Evolutionary conservation across 352 stramenopile species (phyloP), one percentile per base, ranked within the genome.

Genomic region (Lagenidium giganteum): DNA sequence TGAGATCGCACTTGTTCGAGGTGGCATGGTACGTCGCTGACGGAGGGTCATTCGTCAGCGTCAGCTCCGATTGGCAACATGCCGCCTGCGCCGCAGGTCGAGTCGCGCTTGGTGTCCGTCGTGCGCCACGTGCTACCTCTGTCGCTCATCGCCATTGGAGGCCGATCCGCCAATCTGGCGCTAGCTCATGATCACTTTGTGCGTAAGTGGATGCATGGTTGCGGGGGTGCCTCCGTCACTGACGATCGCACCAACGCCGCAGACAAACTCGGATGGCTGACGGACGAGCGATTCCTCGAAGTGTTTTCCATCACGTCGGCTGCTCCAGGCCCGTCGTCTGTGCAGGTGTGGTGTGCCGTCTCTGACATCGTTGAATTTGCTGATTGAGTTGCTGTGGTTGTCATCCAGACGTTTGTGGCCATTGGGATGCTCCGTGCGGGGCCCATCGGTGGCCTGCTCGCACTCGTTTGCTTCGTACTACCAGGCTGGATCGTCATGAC

Each of bases 281-380:
- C 88, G 31, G 86, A 96, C 51, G 87, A 96, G 31, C 66, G 78
- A 28, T 98, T 96, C 53, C 81, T 89, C 0, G 92, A 98, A 58
- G 70, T 97, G 17, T 84, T 97, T 47, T 93, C 89, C 3, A 91
- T 98, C 50, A 82, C 86, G 4, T 89, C 90, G 50, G 89, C 81
- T 25, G 61, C 97, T 22, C 92, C 92, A 1, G 92, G 92, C 3
- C 89, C 92, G 24, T 96, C 87, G 9, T 95, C 75, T 30, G 97
- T 86, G 4, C 85, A 96, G 54, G 58, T 45, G 2, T 54, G 20
- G n/a, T n/a, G n/a, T n/a, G 9, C 24, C 26, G 23, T 16, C 3
- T 21, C 21, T 24, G n/a, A n/a, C n/a, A n/a, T n/a, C n/a, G n/a
- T n/a, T n/a, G n/a, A n/a, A n/a, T n/a, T n/a, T n/a, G n/a, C n/a